Conservation (phyloP, 73 alveolate genomes). For the Durusdinium trenchii region DNA sequence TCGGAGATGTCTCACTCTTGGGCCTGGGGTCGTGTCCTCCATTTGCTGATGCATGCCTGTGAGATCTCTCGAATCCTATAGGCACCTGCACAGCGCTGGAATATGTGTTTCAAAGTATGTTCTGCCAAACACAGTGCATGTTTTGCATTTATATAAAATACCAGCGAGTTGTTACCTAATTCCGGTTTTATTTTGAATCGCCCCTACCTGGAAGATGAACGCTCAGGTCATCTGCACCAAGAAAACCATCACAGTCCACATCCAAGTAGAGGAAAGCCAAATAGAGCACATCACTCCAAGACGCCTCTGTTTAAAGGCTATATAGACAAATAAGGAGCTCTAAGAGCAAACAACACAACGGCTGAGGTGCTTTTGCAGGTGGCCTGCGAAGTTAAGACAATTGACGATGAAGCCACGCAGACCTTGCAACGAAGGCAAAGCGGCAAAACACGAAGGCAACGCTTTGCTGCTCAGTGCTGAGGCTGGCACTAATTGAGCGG, state of each 20-base stretch:
- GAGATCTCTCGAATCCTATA: slow-evolving; percentile 13
- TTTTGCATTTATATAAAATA: not conserved
- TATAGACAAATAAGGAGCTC: too few species aligned
- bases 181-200: not conserved
- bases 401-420: slow-evolving; percentile 3
- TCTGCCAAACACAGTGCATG: not conserved
- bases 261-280: slow-evolving; percentile 68
- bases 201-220: slow-evolving; percentile 58
- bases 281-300: slow-evolving; percentile 51
- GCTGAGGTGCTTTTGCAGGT: not conserved
- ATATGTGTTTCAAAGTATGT: not conserved
- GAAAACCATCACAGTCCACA: slow-evolving; percentile 75
- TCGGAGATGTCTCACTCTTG: not conserved
- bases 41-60: slow-evolving; percentile 16
- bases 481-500: slow-evolving; percentile 27
- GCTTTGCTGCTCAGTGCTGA: not conserved
- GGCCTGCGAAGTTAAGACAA: slow-evolving; percentile 36
- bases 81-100: not conserved
- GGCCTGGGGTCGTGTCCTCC: slow-evolving; percentile 25
- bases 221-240: slow-evolving; percentile 63
- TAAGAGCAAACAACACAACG: too few species aligned
- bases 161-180: too few species aligned
- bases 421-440: slow-evolving; percentile 22
- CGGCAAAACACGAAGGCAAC: slow-evolving; percentile 1
- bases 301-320: not conserved